Percentiles rank a stretch among this genome's conserved stretches.
Conservation (phyloP, 2,329 filamentous ascomycete species). For the Tolypocladium nubicola region DNA sequence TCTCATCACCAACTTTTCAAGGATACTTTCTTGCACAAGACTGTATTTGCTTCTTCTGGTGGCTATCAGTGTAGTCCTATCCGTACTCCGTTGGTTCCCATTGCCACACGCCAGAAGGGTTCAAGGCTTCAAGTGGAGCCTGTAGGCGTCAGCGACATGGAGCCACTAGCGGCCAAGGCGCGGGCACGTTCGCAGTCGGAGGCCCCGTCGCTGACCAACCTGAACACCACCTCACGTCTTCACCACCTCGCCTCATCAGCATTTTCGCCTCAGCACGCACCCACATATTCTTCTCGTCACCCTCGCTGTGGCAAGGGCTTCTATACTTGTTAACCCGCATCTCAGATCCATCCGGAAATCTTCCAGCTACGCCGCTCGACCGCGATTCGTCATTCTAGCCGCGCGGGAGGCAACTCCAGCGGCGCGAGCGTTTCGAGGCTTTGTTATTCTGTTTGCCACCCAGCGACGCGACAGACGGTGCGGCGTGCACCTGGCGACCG, state of each 20-base stretch:
- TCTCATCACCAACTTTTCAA: background rate
- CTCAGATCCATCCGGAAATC: background rate
- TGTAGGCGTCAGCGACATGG: background rate
- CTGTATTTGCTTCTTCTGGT: background rate
- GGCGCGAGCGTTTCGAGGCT: background rate
- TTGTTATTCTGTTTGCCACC: background rate
- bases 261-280: background rate
- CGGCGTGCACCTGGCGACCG: background rate
- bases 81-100: background rate
- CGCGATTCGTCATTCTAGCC: background rate
- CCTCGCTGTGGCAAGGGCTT: background rate
- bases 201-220: background rate
- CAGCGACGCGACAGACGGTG: background rate
- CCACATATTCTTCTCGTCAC: background rate
- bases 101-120: background rate
- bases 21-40: background rate
- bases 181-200: too few species aligned
- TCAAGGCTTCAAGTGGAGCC: background rate
- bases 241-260: background rate
- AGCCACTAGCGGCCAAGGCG: too few species aligned
- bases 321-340: background rate
- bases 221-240: background rate
- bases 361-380: background rate
- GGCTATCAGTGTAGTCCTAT: background rate
- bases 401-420: background rate